These are phyloP conservation scores for Metschnikowia proteae DNA, from an alignment of 805 yeast species.

Conservation along the genomic window DNA sequence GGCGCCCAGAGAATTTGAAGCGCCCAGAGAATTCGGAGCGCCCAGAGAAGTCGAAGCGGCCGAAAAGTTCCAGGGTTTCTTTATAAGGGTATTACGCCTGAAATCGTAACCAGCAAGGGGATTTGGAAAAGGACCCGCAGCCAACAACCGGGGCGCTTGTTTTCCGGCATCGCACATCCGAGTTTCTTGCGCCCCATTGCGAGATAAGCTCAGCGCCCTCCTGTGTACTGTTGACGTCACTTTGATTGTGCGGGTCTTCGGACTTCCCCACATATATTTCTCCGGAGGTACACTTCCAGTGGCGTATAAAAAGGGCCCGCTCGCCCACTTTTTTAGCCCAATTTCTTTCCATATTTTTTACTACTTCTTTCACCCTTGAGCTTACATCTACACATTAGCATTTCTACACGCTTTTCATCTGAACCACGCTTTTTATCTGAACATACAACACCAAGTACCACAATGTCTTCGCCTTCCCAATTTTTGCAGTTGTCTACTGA, in stretches of 20 bases:
- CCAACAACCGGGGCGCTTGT: no score
- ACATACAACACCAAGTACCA: not conserved
- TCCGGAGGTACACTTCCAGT: constrained; percentile 22
- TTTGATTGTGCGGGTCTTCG: constrained; percentile 14
- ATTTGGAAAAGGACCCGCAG: no score
- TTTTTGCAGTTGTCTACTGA: constrained; percentile 57
- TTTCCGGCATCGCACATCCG: not conserved
- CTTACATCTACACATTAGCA: not conserved
- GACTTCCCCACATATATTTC: constrained; percentile 16
- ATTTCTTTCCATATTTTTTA: not conserved
- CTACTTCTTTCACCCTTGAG: not conserved
- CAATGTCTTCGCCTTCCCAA: constrained; percentile 21
- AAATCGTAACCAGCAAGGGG: no score
- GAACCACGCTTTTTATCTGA: not conserved
- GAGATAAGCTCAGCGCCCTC: not conserved
- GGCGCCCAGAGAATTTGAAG: no score
- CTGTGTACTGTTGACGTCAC: constrained; percentile 16
- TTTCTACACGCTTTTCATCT: not conserved
- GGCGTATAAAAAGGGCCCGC: constrained; percentile 9
- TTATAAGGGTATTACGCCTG: no score
- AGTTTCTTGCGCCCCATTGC: not conserved
- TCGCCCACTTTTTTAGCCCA: not conserved
- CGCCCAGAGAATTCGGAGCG: no score
- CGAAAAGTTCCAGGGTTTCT: no score
- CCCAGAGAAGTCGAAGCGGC: no score